A percentile compares a stretch with the other conserved stretches of the same genome.
Evolutionary conservation across 257 asterid genomes (phyloP).

Genomic region (Striga asiatica): DNA sequence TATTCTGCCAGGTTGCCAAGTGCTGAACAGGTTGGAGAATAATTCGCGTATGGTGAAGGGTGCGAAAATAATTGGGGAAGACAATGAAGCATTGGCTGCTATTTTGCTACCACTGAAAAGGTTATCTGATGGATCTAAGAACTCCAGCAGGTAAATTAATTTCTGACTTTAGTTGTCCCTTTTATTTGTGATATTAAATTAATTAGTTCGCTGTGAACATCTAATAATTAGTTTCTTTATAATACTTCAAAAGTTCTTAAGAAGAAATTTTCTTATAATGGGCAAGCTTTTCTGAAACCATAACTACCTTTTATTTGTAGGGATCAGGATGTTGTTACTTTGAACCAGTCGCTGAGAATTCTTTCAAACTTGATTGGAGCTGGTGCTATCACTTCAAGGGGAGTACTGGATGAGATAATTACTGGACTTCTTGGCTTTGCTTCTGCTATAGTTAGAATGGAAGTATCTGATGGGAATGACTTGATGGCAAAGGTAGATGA

Average conservation of each 20-base stretch:
- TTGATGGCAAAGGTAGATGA: conserved; percentile 70
- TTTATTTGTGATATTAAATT: not conserved
- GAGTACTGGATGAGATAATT: conserved; percentile 61
- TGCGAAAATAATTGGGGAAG: conserved; percentile 77
- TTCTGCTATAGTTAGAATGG: conserved; percentile 35
- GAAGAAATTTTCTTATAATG: not conserved
- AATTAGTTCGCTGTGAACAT: not conserved
- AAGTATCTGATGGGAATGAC: conserved; percentile 52
- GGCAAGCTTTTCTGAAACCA: not conserved
- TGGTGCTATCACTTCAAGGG: conserved; percentile 60
- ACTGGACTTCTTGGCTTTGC: conserved; percentile 54
- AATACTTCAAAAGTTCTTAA: not conserved
- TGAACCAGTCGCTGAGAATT: conserved; percentile 77
- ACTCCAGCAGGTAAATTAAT: conserved; percentile 43
- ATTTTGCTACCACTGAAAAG: conserved; percentile 62
- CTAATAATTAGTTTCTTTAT: not conserved
- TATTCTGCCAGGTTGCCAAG: conserved; percentile 64
- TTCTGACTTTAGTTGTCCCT: not conserved
- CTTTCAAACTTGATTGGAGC: conserved; percentile 76
- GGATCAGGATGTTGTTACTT: conserved; percentile 49
- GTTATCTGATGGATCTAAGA: conserved; percentile 38
- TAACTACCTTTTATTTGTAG: conserved; percentile 28
- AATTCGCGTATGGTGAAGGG: conserved; percentile 83
- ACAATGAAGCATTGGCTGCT: conserved; percentile 71
- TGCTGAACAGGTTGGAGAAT: conserved; percentile 72